A percentile compares a stretch with the other conserved stretches of the same genome.
Evolutionary conservation across 2,329 filamentous ascomycete species (phyloP).

Genomic region (Aspergillus transmontanensis): DNA sequence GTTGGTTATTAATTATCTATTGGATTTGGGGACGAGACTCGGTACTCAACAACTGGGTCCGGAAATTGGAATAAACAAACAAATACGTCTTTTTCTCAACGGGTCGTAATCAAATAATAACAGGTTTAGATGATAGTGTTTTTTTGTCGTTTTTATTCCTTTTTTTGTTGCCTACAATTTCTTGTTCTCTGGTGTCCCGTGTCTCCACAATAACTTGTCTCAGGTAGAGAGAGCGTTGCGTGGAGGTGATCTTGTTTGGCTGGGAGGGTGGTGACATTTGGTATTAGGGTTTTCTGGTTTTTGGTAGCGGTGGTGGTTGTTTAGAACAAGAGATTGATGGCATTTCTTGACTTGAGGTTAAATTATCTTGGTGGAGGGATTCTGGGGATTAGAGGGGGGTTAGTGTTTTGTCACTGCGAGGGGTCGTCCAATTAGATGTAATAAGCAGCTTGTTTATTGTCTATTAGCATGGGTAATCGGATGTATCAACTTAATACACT

Average conservation of each 20-base stretch:
- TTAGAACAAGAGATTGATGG: background rate
- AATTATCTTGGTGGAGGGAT: background rate
- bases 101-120: background rate
- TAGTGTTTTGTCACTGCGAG: background rate
- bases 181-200: conserved; percentile 7
- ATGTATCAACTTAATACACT: background rate
- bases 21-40: background rate
- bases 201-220: conserved; percentile 15
- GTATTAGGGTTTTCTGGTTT: background rate
- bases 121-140: background rate
- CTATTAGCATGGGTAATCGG: background rate
- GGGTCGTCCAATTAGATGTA: background rate
- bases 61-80: background rate
- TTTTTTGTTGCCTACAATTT: background rate
- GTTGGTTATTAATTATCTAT: background rate
- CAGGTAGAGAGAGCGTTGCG: conserved; percentile 10
- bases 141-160: background rate
- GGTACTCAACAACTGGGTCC: background rate
- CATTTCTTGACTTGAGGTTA: background rate
- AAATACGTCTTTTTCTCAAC: background rate
- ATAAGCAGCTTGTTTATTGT: background rate
- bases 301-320: background rate
- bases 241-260: background rate
- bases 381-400: background rate
- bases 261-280: background rate